phyloP scores from a whole-genome alignment of 2,329 filamentous ascomycete genomes.

The Cladophialophora carrionii region DNA sequence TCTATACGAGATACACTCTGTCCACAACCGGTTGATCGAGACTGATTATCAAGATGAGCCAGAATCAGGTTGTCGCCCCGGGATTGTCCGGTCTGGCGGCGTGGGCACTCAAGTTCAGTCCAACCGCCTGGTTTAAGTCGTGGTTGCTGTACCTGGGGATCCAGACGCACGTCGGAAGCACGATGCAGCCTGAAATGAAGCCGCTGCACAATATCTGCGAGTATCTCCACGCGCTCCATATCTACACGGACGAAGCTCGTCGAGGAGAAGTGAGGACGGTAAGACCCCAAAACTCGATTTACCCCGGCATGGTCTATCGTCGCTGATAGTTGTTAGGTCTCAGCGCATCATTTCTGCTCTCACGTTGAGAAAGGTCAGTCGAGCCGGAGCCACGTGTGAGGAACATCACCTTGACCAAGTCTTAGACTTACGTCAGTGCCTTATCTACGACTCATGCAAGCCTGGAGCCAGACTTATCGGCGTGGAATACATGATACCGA shows the following conservation, averaged over 20 bases:
- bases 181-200: slow-evolving; percentile 57
- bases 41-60: slow-evolving; percentile 19
- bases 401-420: slow-evolving; percentile 1
- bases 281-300: neutral
- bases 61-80: slow-evolving; percentile 18
- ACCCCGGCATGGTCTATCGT: neutral
- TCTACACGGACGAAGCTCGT: slow-evolving; percentile 71
- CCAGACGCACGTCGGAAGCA: slow-evolving; percentile 33
- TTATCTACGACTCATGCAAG: slow-evolving; percentile 75
- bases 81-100: slow-evolving; percentile 29
- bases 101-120: slow-evolving; percentile 33
- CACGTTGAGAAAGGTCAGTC: slow-evolving; percentile 66
- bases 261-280: slow-evolving; percentile 54
- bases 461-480: slow-evolving; percentile 75
- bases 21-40: neutral
- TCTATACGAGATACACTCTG: neutral
- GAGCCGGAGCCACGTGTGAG: neutral
- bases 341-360: slow-evolving; percentile 83
- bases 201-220: slow-evolving; percentile 77
- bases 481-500: slow-evolving; percentile 80
- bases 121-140: slow-evolving; percentile 37
- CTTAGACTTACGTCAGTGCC: slow-evolving; percentile 77
- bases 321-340: slow-evolving; percentile 48
- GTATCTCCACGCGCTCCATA: slow-evolving; percentile 84
- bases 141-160: slow-evolving; percentile 38